These are phyloP conservation scores for Fimicolochytrium jonesii DNA, from an alignment of 192 early-diverging fungal species.

Conservation along the genomic window DNA sequence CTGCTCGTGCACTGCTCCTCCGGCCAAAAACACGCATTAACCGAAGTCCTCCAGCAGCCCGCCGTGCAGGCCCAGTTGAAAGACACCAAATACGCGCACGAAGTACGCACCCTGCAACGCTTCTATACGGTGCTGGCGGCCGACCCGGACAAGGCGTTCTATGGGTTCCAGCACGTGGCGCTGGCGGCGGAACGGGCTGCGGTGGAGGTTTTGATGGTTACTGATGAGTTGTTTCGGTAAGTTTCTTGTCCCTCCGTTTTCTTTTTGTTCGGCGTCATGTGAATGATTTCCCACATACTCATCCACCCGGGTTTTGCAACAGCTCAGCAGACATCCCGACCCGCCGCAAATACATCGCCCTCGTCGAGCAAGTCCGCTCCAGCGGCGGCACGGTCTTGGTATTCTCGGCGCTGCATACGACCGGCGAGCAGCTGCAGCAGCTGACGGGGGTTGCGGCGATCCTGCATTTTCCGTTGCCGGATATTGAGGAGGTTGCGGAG, in stretches of 20 bases:
- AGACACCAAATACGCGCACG: slow-evolving; percentile 89
- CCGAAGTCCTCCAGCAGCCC: slow-evolving; percentile 88
- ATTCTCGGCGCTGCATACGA: slow-evolving; percentile 90
- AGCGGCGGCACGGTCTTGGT: slow-evolving; percentile 76
- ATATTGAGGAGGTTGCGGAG: slow-evolving; percentile 36
- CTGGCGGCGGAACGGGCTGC: slow-evolving; percentile 82
- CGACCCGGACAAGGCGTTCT: slow-evolving; percentile 89
- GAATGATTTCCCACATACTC: slow-evolving; percentile 7
- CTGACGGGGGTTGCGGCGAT: slow-evolving; percentile 94
- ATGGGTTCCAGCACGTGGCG: slow-evolving; percentile 81
- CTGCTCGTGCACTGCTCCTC: slow-evolving; percentile 87
- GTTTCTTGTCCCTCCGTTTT: neutral
- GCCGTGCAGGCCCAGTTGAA: slow-evolving; percentile 70
- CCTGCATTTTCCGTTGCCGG: slow-evolving; percentile 84
- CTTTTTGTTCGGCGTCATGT: neutral
- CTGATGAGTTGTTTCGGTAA: slow-evolving; percentile 86
- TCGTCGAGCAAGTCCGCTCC: slow-evolving; percentile 78
- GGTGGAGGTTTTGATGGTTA: slow-evolving; percentile 83
- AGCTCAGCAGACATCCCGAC: slow-evolving; percentile 81
- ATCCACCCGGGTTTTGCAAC: slow-evolving; percentile 1
- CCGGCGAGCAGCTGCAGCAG: slow-evolving; percentile 93
- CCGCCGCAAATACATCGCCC: slow-evolving; percentile 75
- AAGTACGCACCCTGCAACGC: slow-evolving; percentile 73
- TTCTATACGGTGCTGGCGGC: slow-evolving; percentile 89
- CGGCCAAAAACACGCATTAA: slow-evolving; percentile 94